Base-by-base conservation (phyloP, 345 rosid species). In the Salix caprea region DNA sequence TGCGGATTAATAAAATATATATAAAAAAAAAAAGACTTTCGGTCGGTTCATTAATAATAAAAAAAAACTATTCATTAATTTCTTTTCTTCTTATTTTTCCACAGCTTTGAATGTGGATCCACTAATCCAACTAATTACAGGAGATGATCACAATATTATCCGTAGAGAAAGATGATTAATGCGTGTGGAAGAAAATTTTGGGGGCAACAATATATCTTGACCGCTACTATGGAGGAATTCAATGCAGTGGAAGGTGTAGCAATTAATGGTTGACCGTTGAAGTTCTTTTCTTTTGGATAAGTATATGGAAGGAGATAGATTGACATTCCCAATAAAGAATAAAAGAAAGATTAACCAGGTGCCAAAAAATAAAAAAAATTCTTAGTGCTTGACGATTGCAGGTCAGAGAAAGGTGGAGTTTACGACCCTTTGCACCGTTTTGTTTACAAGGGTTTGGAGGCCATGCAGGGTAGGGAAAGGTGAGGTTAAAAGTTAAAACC, bases 131-230 rank as follows among this genome's bases (percentile, higher is more conserved):
- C 2, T 10, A 10, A 40, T 40, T 1, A 40, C 46, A 40, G 4
- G 4, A 56, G 1, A n/a, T 8, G 61, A 7, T 21, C 7, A 18
- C 60, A n/a, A 52, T 21, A 56, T 9, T 56, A 56, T 58, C 62
- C 62, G 23, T 3, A 8, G 13, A 56, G 12, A 56, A 21, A n/a
- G 15, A 14, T 46, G 24, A 11, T 7, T n/a, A n/a, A 8, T n/a
- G 61, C 3, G 9, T 0, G 62, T 9, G 62, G 11, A 10, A 5
- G 21, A n/a, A n/a, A 24, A 23, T 58, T 37, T 52, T 61, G 69
- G 23, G 67, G 84, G 68, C 80, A 48, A 76, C 83, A 44, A 71
- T 40, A 40, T 40, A 11, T 60, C 50, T 79, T 76, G 83, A 81
- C 84, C 72, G n/a, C 4, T 2, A 1, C 4, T 2, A 0, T 2